Conservation (phyloP, 2,329 filamentous ascomycete genomes). For the Hypoxylon sp. region DNA sequence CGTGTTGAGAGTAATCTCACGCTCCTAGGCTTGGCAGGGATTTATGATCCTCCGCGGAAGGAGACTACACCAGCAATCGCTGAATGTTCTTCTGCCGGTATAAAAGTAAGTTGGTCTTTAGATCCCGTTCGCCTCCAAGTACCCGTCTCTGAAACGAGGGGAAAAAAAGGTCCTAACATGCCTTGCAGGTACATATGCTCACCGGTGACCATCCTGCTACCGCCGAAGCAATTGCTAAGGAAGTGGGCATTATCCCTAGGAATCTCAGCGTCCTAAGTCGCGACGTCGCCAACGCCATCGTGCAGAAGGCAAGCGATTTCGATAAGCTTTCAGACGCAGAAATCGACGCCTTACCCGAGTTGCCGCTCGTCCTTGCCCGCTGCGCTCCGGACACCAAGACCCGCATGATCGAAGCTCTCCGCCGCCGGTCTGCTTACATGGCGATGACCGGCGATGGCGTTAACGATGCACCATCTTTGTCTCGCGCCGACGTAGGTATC, state of each 20-base stretch:
- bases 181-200: conserved; percentile 76
- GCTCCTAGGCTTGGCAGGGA: conserved; percentile 85
- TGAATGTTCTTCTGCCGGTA: conserved; percentile 80
- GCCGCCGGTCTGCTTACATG: conserved; percentile 80
- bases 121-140: neutral
- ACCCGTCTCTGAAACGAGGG: neutral
- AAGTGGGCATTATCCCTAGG: conserved; percentile 82
- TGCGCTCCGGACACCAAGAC: conserved; percentile 91
- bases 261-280: conserved; percentile 72
- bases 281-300: conserved; percentile 75
- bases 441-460: conserved; percentile 93
- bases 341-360: conserved; percentile 80
- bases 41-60: conserved; percentile 87
- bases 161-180: conserved; percentile 12
- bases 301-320: conserved; percentile 83
- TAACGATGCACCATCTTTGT: conserved; percentile 87
- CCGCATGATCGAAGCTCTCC: conserved; percentile 90
- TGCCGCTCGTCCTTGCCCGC: conserved; percentile 86
- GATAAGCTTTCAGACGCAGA: conserved; percentile 82
- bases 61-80: conserved; percentile 82
- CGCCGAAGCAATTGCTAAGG: conserved; percentile 81
- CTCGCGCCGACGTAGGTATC: conserved; percentile 86
- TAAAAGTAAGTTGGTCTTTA: conserved; percentile 62
- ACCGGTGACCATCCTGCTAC: conserved; percentile 87
- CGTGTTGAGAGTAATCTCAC: conserved; percentile 77